Evolutionary conservation across 192 early-diverging fungal genomes (phyloP).

Genomic region (Podochytrium sp.): DNA sequence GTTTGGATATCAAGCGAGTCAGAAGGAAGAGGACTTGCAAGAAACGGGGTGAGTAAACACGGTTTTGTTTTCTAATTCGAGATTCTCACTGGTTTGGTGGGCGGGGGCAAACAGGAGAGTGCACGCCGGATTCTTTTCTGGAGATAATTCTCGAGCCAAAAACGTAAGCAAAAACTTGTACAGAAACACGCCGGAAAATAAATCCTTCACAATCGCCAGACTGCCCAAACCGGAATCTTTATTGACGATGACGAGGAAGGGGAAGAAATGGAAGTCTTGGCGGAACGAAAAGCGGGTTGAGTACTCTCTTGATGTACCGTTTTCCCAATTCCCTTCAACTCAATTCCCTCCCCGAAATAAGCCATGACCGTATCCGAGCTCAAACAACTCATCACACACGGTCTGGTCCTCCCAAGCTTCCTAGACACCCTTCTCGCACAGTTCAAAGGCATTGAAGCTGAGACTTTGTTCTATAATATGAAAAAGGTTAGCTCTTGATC

Average conservation of each 20-base stretch:
- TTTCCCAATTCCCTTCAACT: not conserved
- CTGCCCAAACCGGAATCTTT: not conserved
- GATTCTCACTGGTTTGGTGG: too few relatives aligned
- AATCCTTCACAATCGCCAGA: too few relatives aligned
- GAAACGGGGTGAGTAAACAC: slow-evolving; percentile 43
- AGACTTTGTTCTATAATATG: slow-evolving; percentile 49
- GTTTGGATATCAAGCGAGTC: slow-evolving; percentile 46
- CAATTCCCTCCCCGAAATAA: too few relatives aligned
- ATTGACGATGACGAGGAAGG: not conserved
- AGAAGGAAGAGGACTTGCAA: slow-evolving; percentile 58
- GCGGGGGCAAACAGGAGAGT: not conserved
- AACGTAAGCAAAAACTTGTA: not conserved
- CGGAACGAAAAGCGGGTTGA: not conserved
- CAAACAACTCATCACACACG: slow-evolving; percentile 57
- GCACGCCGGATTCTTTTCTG: slow-evolving; percentile 9
- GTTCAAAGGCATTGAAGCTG: slow-evolving; percentile 42
- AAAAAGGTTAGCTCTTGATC: slow-evolving; percentile 42
- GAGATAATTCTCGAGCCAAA: slow-evolving; percentile 15
- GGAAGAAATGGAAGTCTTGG: not conserved
- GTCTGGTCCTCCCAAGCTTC: slow-evolving; percentile 49
- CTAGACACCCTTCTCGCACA: slow-evolving; percentile 50
- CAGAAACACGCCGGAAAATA: not conserved
- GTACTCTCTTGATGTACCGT: not conserved
- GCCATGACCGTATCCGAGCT: slow-evolving; percentile 51
- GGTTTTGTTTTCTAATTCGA: too few relatives aligned